A percentile compares a stretch with the other conserved stretches of the same genome.
These are phyloP conservation scores for Penicillium canescens DNA, from an alignment of 495 filamentous ascomycete species.

Conservation along the genomic window DNA sequence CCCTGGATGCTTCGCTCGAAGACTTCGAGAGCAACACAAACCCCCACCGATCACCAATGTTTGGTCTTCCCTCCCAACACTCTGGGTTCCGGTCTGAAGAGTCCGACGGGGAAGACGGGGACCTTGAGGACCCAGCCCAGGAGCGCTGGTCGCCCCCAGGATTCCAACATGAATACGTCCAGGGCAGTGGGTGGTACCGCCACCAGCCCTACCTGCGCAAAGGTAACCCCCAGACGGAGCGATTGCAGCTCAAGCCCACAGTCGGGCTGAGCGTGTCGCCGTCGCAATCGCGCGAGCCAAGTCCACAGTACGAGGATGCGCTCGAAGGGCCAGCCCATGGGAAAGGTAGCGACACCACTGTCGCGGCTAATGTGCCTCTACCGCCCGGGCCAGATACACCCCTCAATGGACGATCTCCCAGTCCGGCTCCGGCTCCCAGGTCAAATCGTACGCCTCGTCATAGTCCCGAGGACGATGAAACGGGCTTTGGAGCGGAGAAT, in stretches of 20 bases:
- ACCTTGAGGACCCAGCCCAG: slow-evolving; percentile 25
- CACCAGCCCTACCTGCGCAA: slow-evolving; percentile 51
- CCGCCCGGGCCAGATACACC: slow-evolving; percentile 53
- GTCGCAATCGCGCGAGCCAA: slow-evolving; percentile 52
- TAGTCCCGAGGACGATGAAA: slow-evolving; percentile 31
- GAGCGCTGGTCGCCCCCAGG: slow-evolving; percentile 64
- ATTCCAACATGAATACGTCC: slow-evolving; percentile 47
- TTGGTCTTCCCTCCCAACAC: slow-evolving; percentile 68
- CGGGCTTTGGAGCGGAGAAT: slow-evolving; percentile 40
- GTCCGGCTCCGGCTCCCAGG: slow-evolving; percentile 40
- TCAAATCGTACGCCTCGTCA: slow-evolving; percentile 15
- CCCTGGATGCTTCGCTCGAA: slow-evolving; percentile 70
- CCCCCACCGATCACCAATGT: slow-evolving; percentile 52
- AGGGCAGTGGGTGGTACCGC: slow-evolving; percentile 61
- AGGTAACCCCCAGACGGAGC: slow-evolving; percentile 24
- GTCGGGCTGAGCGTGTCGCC: slow-evolving; percentile 41
- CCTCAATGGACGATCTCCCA: slow-evolving; percentile 52
- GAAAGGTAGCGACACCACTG: slow-evolving; percentile 46
- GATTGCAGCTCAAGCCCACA: slow-evolving; percentile 42
- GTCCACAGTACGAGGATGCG: slow-evolving; percentile 58
- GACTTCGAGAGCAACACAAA: slow-evolving; percentile 68
- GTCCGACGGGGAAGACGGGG: slow-evolving; percentile 48
- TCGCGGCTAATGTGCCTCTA: slow-evolving; percentile 59
- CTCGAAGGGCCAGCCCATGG: slow-evolving; percentile 32
- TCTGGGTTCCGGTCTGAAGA: slow-evolving; percentile 73